These are phyloP conservation scores for Solanum chaucha DNA, from an alignment of 257 asterid species.

Conservation along the genomic window DNA sequence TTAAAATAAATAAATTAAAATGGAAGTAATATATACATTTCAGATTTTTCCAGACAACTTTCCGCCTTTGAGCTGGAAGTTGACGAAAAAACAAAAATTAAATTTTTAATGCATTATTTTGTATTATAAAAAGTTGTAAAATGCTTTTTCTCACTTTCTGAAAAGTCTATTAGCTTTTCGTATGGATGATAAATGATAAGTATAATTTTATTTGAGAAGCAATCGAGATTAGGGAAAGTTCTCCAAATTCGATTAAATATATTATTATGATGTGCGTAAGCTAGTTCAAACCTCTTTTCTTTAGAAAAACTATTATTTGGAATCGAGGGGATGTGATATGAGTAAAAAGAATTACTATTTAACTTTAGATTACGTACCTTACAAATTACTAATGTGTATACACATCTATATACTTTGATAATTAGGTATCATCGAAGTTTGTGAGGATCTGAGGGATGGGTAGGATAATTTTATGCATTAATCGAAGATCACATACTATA, in stretches of 20 bases:
- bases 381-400: background rate
- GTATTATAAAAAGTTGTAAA: background rate
- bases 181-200: background rate
- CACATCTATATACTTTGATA: background rate
- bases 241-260: background rate
- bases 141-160: background rate
- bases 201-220: background rate
- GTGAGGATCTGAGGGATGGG: background rate
- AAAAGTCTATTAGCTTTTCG: background rate
- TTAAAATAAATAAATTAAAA: no score
- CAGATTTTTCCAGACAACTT: background rate
- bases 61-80: background rate
- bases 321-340: background rate
- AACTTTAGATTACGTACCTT: background rate
- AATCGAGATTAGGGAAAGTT: background rate
- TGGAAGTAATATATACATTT: background rate
- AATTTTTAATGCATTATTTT: no score
- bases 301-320: background rate
- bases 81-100: background rate
- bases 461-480: background rate
- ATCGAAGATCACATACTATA: background rate
- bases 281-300: background rate
- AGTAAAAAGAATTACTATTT: background rate
- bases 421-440: background rate
- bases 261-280: background rate